Percentiles rank a stretch among this genome's conserved stretches.
Evolutionary conservation across 306 rosid species (phyloP).

Genomic region (Crataegus laevigata): DNA sequence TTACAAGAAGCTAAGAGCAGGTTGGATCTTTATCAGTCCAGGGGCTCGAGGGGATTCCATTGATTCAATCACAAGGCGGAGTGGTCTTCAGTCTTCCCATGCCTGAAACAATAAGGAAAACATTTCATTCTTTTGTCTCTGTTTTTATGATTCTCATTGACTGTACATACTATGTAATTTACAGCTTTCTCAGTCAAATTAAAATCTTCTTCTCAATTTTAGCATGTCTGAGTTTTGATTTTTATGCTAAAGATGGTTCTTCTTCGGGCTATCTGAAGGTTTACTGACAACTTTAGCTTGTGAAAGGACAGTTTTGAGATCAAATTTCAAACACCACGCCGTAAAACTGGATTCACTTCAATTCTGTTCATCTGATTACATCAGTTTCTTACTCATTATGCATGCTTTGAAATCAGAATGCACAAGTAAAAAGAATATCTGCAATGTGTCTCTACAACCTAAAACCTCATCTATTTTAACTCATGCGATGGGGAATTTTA

Average conservation of each 20-base stretch:
- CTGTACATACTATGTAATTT: constrained; percentile 38
- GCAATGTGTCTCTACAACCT: not conserved
- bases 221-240: not conserved
- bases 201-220: not conserved
- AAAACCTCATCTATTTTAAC: too few relatives aligned
- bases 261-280: not conserved
- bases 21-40: constrained; percentile 88
- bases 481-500: too few relatives aligned
- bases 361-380: not conserved
- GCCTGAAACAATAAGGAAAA: constrained; percentile 2
- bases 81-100: not conserved
- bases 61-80: constrained; percentile 31
- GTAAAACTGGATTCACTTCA: not conserved
- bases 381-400: not conserved
- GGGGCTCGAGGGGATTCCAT: constrained; percentile 70
- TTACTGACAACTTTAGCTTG: not conserved
- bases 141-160: constrained; percentile 24
- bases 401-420: not conserved
- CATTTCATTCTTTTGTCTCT: constrained; percentile 7
- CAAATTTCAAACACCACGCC: not conserved
- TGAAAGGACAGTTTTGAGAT: not conserved
- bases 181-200: constrained; percentile 1
- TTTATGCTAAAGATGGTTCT: not conserved
- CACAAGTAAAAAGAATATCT: not conserved
- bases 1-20: constrained; percentile 63